Evolutionary conservation across 345 rosid genomes (phyloP).

Genomic region (Lepidium africanum): DNA sequence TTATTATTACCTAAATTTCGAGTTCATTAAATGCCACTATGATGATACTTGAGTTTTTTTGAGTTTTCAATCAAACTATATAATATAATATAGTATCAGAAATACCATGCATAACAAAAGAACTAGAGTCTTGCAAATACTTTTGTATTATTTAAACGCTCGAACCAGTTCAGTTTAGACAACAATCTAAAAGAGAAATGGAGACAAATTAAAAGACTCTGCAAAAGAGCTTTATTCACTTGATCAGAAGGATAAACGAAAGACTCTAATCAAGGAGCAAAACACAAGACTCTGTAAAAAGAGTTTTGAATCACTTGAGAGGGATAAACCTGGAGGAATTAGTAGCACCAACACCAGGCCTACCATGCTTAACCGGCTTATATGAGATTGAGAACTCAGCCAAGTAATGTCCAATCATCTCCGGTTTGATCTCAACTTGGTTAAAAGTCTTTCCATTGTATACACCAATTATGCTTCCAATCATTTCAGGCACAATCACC

Average conservation of each 20-base stretch:
- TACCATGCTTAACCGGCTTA: constrained; percentile 71
- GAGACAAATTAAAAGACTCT: too few relatives aligned
- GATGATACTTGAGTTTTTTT: too few relatives aligned
- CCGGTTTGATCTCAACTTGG: constrained; percentile 22
- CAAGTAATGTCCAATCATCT: constrained; percentile 23
- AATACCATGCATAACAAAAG: too few relatives aligned
- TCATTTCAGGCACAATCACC: constrained; percentile 30
- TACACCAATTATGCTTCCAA: constrained; percentile 23
- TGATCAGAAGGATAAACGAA: not conserved
- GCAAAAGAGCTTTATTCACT: too few relatives aligned
- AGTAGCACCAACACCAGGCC: constrained; percentile 79
- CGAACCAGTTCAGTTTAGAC: too few relatives aligned
- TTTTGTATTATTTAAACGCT: too few relatives aligned
- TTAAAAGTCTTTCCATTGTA: constrained; percentile 20
- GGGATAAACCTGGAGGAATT: constrained; percentile 81
- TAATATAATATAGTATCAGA: too few relatives aligned
- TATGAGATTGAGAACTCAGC: constrained; percentile 54
- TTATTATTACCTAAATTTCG: too few relatives aligned
- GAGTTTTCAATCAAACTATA: too few relatives aligned
- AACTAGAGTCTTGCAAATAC: too few relatives aligned
- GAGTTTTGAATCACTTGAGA: constrained; percentile 37
- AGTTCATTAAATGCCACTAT: too few relatives aligned
- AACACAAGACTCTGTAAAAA: not conserved
- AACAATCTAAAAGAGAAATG: too few relatives aligned
- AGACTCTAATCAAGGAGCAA: not conserved